Base-by-base conservation (phyloP, 176 grass and related monocot genomes). In the Hordeum marinum region DNA sequence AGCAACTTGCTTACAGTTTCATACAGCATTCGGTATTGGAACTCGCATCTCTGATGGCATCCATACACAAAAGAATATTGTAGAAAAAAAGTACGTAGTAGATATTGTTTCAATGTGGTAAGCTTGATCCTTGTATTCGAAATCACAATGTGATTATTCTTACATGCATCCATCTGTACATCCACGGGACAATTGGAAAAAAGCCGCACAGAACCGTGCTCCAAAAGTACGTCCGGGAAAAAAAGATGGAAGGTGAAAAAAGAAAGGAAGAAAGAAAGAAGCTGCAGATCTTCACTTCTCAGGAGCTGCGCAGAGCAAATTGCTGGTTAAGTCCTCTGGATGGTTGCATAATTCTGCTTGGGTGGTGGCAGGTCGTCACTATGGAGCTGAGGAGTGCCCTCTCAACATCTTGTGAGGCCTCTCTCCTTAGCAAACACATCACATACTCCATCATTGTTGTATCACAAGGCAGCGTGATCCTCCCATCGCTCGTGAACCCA, bases 401-500 rank as follows among this genome's bases (percentile, higher is more conserved):
- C 88, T 92, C 93, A 18, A 92, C 76, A n/a, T 92, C 93, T 58
- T 84, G 42, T 0, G 93, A 90, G 61, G 87, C 54, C 60, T 81
- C 83, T 88, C 88, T 90, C 58, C 74, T 78, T 4, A 95, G 67
- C 77, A 91, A 87, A 31, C 81, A 83, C 72, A 95, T 60, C 17
- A 70, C 86, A 67, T 95, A 91, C 77, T 95, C 91, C 86, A 95
- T 85, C 58, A 81, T 77, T 3, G 74, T 73, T n/a, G 80, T 25
- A 55, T 95, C 91, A 18, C 90, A 93, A 1, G 91, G 88, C 60
- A 93, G 76, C 9, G 74, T 90, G 79, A 96, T 96, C 9, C 86
- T 85, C 11, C 81, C 78, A 3, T 89, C 76, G 15, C 61, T 52
- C 5, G 80, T 78, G 62, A 89, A 89, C 6, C 89, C 94, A 25